Base-by-base conservation (phyloP, 768 basidiomycete genomes). In the Trametes villosa region DNA sequence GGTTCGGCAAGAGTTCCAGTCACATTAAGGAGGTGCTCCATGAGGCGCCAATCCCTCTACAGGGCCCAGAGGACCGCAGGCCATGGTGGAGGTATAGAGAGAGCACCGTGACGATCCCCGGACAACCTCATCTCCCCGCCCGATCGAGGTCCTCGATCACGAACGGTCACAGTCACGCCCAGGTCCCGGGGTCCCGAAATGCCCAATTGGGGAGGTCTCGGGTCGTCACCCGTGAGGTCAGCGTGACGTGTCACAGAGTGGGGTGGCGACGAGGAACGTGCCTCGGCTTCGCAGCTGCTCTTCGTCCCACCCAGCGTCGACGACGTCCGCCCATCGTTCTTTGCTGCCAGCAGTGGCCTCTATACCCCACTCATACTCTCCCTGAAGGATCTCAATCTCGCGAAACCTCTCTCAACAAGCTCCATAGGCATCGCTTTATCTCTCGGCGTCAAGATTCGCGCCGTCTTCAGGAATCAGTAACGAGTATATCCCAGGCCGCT, bases 211-310 rank as follows among this genome's bases (percentile, higher is more conserved):
- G 38, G 24, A 48, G 9, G 17, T 22, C 24, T 24, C 1, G 33
- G n/a, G 3, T 40, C 22, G 38, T n/a, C 9, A 11, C 36, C 38
- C 55, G 57, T 56, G 48, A 59, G 33, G 56, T 61, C 40, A 57
- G 57, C 30, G 49, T 51, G 57, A 53, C 57, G n/a, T 26, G 65
- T 65, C 57, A 65, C 65, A 38, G 24, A 30, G 40, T 40, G 59
- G 58, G 55, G 59, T 51, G 31, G 65, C 60, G 62, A 63, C 57
- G 62, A 59, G 47, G 57, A 67, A 67, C 65, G 65, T 67, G 65
- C 60, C 56, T 62, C 61, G 41, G 42, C 55, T 48, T 48, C 47
- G 24, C 49, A 56, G 52, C 47, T 42, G 45, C 57, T 46, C 62
- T 24, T 61, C 53, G 62, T 61, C 59, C 59, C 62, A 59, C 60